Evolutionary conservation across 306 rosid genomes (phyloP), one percentile per base, ranked within the genome.

Genomic region (Vicia faba): DNA sequence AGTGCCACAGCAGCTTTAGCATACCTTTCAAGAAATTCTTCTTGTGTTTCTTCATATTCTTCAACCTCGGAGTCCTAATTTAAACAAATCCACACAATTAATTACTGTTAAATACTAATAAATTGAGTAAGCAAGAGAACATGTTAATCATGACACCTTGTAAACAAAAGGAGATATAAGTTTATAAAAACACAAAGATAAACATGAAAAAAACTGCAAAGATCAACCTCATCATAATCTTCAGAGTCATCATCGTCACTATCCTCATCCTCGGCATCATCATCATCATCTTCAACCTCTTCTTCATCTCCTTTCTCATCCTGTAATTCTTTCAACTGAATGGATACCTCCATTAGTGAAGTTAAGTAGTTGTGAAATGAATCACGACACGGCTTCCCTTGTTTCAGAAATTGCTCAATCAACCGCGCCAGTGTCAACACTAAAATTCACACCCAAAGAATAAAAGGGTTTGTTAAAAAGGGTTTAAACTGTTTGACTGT

Each of bases 21-120:
- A 80, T 91, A 88, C 81, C 97, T 84, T 59, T 83, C 71, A 58
- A 91, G 86, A 77, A 91, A 88, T 58, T 85, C 84, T 77, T 86
- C 95, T 71, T 88, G 96, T 2, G 97, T 91, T 78, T 91, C 96
- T 73, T 84, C 93, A 61, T 76, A 82, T 71, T 84, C 96, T 69
- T 86, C 95, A 64, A 60, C 79, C 57, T 85, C 97, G 7, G 97
- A 91, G 51, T 91, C 97, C 97, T 84, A 61, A 64, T 66, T 74
- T 7, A 57, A 70, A 44, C 66, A 72, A 59, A 41, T 58, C 46
- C 61, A 23, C 64, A 15, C 45, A 28, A 73, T 2, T 63, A 9
- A 53, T 18, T 20, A 4, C 7, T 3, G 41, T 15, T 65, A 55
- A 13, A 69, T 20, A 14, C 7, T 36, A 16, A 68, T 10, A 23